A percentile compares a stretch with the other conserved stretches of the same genome.
Conservation (phyloP, 2,329 filamentous ascomycete genomes). For the Neonectria hederae region DNA sequence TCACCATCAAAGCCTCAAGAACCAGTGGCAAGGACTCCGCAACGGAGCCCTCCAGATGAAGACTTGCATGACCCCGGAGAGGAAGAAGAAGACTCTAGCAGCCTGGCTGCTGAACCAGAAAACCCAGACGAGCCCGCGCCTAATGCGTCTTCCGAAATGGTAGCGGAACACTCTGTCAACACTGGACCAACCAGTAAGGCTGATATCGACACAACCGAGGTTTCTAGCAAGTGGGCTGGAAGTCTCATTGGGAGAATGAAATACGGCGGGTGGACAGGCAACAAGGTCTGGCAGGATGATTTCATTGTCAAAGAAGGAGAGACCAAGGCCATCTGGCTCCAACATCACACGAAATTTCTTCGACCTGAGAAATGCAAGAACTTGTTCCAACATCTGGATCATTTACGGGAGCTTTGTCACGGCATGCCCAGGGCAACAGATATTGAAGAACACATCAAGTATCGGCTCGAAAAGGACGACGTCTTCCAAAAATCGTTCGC, state of each 20-base stretch:
- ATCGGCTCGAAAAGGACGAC: constrained; percentile 19
- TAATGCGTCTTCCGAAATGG: neutral
- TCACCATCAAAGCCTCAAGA: constrained; percentile 1
- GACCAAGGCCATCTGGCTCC: constrained; percentile 5
- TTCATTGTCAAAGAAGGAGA: constrained; percentile 7
- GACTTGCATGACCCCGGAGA: neutral
- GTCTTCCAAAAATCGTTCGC: constrained; percentile 17
- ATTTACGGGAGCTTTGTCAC: constrained; percentile 28
- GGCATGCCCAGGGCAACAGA: constrained; percentile 25
- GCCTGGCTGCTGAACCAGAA: neutral
- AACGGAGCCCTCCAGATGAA: neutral
- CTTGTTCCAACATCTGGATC: constrained; percentile 26
- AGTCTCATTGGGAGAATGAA: constrained; percentile 21
- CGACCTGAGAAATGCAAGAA: constrained; percentile 8
- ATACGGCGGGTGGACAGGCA: constrained; percentile 19
- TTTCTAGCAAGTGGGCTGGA: constrained; percentile 21
- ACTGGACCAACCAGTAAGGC: constrained; percentile 23
- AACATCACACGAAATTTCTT: neutral
- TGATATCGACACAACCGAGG: constrained; percentile 4
- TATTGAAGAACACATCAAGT: constrained; percentile 25
- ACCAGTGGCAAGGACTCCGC: neutral
- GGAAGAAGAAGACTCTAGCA: constrained; percentile 9
- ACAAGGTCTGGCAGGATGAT: constrained; percentile 23
- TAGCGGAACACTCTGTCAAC: constrained; percentile 33
- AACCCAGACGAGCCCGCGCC: neutral